A percentile compares a stretch with the other conserved stretches of the same genome.
Conservation (phyloP, 2,329 filamentous ascomycete species). For the Tolypocladium album region DNA sequence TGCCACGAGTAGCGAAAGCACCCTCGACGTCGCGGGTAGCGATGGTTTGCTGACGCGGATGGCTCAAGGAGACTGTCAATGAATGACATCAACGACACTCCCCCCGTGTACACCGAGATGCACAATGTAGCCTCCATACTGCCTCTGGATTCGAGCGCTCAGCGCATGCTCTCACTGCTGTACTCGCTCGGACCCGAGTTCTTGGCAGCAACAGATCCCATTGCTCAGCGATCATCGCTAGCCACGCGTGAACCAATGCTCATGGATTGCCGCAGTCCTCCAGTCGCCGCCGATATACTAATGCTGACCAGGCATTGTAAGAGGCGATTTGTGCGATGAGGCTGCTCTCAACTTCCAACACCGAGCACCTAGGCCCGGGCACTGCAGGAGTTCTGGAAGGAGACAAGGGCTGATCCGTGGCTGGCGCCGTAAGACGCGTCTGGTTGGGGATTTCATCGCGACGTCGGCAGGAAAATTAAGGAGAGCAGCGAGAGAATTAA, state of each 20-base stretch:
- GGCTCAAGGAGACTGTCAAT: neutral
- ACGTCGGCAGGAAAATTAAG: constrained; percentile 21
- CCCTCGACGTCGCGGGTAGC: neutral
- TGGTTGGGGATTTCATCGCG: constrained; percentile 3
- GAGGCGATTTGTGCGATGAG: constrained; percentile 35
- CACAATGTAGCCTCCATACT: neutral
- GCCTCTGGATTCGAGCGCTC: neutral
- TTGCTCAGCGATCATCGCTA: constrained; percentile 1
- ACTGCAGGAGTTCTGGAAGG: constrained; percentile 16
- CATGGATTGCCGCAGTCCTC: constrained; percentile 11
- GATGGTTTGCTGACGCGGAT: neutral
- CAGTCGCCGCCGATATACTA: constrained; percentile 13
- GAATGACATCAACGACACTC: neutral
- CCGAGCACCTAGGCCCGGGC: constrained; percentile 18
- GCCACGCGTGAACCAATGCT: constrained; percentile 2
- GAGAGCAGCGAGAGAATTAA: constrained; percentile 28
- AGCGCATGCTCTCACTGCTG: constrained; percentile 35
- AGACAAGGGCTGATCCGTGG: constrained; percentile 12
- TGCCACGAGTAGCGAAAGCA: neutral
- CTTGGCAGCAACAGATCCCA: constrained; percentile 2
- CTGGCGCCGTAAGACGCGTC: neutral
- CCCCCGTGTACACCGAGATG: neutral
- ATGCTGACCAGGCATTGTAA: constrained; percentile 43
- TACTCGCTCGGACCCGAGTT: constrained; percentile 30
- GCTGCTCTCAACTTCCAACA: constrained; percentile 49